A percentile compares a stretch with the other conserved stretches of the same genome.
Conservation (phyloP, 129 eudicot species). For the Pulicaria dysenterica region DNA sequence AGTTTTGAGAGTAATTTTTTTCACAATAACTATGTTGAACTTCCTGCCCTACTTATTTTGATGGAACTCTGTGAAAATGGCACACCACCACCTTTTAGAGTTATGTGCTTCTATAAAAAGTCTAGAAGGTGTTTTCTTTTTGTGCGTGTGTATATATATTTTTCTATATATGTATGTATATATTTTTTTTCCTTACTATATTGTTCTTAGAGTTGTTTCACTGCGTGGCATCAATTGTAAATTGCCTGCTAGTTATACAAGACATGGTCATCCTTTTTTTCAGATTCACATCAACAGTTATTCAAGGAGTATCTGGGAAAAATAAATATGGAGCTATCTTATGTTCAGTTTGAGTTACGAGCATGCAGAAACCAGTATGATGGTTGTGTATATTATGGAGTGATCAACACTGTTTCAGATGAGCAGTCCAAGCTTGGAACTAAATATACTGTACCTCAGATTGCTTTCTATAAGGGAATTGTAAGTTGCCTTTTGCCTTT, state of each 20-base stretch:
- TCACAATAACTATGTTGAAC: too few species aligned
- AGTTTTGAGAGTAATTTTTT: too few species aligned
- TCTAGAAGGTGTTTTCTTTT: not conserved
- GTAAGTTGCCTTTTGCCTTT: conserved; percentile 48
- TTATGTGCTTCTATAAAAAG: not conserved
- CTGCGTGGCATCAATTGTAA: conserved; percentile 1
- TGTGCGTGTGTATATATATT: not conserved
- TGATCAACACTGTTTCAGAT: conserved; percentile 82
- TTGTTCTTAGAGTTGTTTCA: conserved; percentile 6
- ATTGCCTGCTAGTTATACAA: not conserved
- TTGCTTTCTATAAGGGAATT: conserved; percentile 85
- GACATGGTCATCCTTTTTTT: not conserved
- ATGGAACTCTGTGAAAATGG: too few species aligned
- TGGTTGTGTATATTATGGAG: conserved; percentile 74
- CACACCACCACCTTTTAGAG: too few species aligned
- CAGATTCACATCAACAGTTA: conserved; percentile 52
- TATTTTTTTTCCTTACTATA: not conserved
- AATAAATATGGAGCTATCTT: conserved; percentile 73
- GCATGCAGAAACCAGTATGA: conserved; percentile 88
- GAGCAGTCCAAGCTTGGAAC: conserved; percentile 97
- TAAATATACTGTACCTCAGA: conserved; percentile 77
- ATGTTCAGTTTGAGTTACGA: conserved; percentile 76
- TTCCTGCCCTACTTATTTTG: too few species aligned
- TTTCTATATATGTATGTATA: too few species aligned
- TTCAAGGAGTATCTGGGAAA: conserved; percentile 70